Evolutionary conservation across 1,139 yeast species (phyloP).

Genomic region (Saccharomycopsis phalli): DNA sequence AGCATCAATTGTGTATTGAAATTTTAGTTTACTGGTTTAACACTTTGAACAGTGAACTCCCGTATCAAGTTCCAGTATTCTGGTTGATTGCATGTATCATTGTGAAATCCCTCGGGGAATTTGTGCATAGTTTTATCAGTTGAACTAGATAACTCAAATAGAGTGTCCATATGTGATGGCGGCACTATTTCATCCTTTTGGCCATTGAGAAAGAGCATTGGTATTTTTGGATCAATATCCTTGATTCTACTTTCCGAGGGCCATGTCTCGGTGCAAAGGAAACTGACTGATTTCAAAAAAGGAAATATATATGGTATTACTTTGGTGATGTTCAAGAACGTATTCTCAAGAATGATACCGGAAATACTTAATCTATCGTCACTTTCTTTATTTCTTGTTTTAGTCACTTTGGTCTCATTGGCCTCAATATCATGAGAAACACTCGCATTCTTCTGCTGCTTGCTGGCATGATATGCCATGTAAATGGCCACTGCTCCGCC

Average conservation of each 20-base stretch:
- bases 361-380: too few relatives aligned
- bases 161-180: constrained; percentile 64
- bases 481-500: constrained; percentile 95
- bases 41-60: constrained; percentile 37
- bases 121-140: constrained; percentile 39
- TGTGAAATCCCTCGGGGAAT: constrained; percentile 60
- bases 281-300: constrained; percentile 44
- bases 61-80: constrained; percentile 66
- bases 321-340: constrained; percentile 69
- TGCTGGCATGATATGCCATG: constrained; percentile 43
- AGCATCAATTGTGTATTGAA: not conserved
- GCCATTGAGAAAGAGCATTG: constrained; percentile 68
- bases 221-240: constrained; percentile 43
- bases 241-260: constrained; percentile 59
- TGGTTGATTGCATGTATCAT: constrained; percentile 67
- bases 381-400: not conserved
- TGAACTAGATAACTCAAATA: constrained; percentile 44
- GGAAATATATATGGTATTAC: constrained; percentile 84
- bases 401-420: not conserved
- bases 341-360: constrained; percentile 76
- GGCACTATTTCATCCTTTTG: constrained; percentile 85
- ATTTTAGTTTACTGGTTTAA: not conserved
- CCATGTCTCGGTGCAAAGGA: constrained; percentile 77
- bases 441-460: not conserved
- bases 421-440: not conserved